Evolutionary conservation across 495 filamentous ascomycete genomes (phyloP).

Genomic region (Corynascus novoguineensis): DNA sequence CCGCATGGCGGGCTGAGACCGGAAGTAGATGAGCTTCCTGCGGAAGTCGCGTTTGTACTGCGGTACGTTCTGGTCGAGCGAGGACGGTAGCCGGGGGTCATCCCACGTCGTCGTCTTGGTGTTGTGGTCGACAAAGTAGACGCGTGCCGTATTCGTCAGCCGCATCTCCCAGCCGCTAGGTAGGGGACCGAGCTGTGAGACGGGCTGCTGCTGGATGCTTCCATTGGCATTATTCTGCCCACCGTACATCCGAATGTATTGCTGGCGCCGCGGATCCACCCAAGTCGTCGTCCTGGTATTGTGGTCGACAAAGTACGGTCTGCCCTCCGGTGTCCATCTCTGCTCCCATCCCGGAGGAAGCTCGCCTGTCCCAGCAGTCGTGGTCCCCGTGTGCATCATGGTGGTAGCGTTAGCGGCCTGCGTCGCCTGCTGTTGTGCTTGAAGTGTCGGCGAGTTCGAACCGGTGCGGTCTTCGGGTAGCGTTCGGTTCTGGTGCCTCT

Average conservation of each 20-base stretch:
- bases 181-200: constrained; percentile 92
- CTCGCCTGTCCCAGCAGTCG: constrained; percentile 90
- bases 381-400: constrained; percentile 92
- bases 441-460: constrained; percentile 80
- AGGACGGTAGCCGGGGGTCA: constrained; percentile 90
- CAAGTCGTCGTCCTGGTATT: constrained; percentile 98
- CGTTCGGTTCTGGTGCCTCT: constrained; percentile 91
- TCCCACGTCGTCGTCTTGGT: constrained; percentile 99
- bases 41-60: constrained; percentile 99
- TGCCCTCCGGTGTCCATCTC: constrained; percentile 86
- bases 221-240: constrained; percentile 70
- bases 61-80: constrained; percentile 94
- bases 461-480: constrained; percentile 94
- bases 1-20: constrained; percentile 91
- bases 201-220: constrained; percentile 94
- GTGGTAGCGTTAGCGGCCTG: constrained; percentile 58
- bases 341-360: constrained; percentile 96
- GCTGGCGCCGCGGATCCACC: constrained; percentile 97
- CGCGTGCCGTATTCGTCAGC: constrained; percentile 92
- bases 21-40: constrained; percentile 97
- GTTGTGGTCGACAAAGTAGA: constrained; percentile 99
- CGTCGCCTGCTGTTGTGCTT: constrained; percentile 54
- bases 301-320: constrained; percentile 98
- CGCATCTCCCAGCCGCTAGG: constrained; percentile 99
- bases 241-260: constrained; percentile 97